Base-by-base conservation (phyloP, 106 monocot species). In the Dendrobium officinale region DNA sequence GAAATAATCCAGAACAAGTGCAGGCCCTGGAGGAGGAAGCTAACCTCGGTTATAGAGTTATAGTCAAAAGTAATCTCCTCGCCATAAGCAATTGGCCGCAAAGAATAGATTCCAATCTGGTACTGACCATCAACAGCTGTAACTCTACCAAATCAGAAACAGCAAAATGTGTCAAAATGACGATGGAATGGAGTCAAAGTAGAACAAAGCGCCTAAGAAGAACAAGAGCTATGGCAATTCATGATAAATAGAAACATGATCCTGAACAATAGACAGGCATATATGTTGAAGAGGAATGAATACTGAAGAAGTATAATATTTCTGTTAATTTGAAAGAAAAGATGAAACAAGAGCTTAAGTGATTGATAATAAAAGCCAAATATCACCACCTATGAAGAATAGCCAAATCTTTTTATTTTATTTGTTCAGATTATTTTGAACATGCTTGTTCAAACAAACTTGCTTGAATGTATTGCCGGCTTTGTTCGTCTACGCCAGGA, bases 41-140 rank as follows among this genome's bases (percentile, higher is more conserved):
- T 40, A 22, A 97, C 97, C 92, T 97, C 97, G 70, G 99, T 99
- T 22, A 99, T 90, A 29, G 99, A 95, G 83, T 99, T 95, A 75
- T 99, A 99, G 82, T 99, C 99, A 86, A 99, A 99, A 73, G 99
- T 97, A 54, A 99, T 90, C 84, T 99, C 99, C 87, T 99, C 99
- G 76, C 99, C 99, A 84, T 88, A 91, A 54, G 78, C 87, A 82
- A 99, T 95, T 40, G 99, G 95, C 31, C 91, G 79, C 43, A 93
- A 75, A 77, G 99, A 83, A 80, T 99, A 99, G 78, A 99, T 91
- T 80, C 99, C 99, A 79, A 99, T 99, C 84, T 95, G 99, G 81
- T 99, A 99, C 24, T 89, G 93, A 82, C 99, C 99, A 83, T 99
- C 93, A 43, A 99, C 99, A 79, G 99, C 99, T n/a, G 99, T 95